Base-by-base conservation (phyloP, 257 asterid species). In the Capsicum rhomboideum region DNA sequence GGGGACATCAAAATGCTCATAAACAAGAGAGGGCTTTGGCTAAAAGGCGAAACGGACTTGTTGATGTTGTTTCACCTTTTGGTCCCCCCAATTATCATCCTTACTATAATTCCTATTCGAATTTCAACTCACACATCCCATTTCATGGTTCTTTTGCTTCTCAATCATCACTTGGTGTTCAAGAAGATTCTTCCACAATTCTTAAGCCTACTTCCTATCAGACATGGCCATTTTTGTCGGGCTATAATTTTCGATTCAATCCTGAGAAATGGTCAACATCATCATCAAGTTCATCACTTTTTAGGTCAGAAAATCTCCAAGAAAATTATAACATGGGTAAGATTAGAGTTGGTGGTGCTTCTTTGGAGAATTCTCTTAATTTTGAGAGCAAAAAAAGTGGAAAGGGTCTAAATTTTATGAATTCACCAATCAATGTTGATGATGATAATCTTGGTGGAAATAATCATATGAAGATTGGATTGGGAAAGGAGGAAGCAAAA, bases 1-100 rank as follows among this genome's bases (percentile, higher is more conserved):
- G 97, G 9, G 97, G 98, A 71, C 97, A 94, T 77, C 98, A 94
- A 49, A 94, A 94, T 42, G 98, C 95, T 0, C 98, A 94, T 85
- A 94, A 92, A 61, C 91, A 94, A 68, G 94, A 94, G 84, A 83
- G 94, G 16, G 93, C 95, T 1, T 11, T 86, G 67, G 92, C 91
- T 61, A 94, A 91, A 85, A 89, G 89, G 82, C 86, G 90, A 20
- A 90, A 90, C 37, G 91, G 86, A 28, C 44, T 84, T 82, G 83
- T 78, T 63, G 95, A 85, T 42, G 37, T 84, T 83, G 69, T 88
- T 31, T 78, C 87, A 14, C 87, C 89, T 14, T 87, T 81, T 21
- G 84, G 87, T 68, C 91, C 84, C 20, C 79, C 83, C 29, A 90
- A 90, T 20, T 88, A 89, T 86, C 56, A 82, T 6, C 67, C 90